Evolutionary conservation across 1,139 yeast genomes (phyloP).

Genomic region (Meyerozyma smithsonii): DNA sequence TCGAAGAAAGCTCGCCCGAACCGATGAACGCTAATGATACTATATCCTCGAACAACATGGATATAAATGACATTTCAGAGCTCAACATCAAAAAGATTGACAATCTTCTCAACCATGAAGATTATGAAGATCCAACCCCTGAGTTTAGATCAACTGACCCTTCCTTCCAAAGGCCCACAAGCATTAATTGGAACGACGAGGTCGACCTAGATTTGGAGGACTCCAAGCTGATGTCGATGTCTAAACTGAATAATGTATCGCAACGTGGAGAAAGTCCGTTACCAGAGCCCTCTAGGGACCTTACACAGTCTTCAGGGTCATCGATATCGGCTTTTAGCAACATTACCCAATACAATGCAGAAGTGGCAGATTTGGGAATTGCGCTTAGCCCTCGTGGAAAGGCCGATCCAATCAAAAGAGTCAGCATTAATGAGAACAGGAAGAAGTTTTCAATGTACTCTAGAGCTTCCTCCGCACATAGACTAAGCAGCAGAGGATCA

Average conservation of each 20-base stretch:
- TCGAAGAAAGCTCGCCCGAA: not conserved
- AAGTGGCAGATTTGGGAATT: constrained; percentile 42
- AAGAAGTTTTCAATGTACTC: constrained; percentile 3
- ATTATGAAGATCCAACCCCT: constrained; percentile 3
- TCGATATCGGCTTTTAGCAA: constrained; percentile 36
- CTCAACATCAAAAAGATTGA: constrained; percentile 37
- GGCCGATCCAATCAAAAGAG: constrained; percentile 15
- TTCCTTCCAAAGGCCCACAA: constrained; percentile 39
- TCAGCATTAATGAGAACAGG: constrained; percentile 23
- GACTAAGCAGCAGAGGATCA: constrained; percentile 28
- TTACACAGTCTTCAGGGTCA: not conserved
- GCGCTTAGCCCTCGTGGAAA: constrained; percentile 36
- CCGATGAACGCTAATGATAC: not conserved
- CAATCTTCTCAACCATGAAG: constrained; percentile 28
- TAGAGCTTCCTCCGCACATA: constrained; percentile 6
- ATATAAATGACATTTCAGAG: constrained; percentile 38
- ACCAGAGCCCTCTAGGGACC: not conserved
- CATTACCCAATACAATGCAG: constrained; percentile 38
- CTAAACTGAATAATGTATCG: not conserved
- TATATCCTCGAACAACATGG: constrained; percentile 14
- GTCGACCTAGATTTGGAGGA: constrained; percentile 26
- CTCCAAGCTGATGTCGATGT: constrained; percentile 11
- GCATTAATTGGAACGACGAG: constrained; percentile 44
- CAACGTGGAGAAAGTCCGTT: not conserved
- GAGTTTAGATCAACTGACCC: constrained; percentile 19